Evolutionary conservation across 129 eudicot genomes (phyloP), one percentile per base, ranked within the genome.

Genomic region (Sambucus nigra): DNA sequence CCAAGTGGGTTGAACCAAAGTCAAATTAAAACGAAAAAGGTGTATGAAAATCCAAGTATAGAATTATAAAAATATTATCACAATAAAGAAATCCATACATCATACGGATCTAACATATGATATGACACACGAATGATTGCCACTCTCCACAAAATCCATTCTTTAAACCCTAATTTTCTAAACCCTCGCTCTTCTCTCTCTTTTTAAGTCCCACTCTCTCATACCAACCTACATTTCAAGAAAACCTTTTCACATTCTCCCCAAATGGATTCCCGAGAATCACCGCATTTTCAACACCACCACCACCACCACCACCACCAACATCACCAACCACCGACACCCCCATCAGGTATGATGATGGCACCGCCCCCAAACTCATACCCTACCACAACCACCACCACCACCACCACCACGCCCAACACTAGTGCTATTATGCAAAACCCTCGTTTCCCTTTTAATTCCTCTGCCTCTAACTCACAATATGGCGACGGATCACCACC

Each of bases 371-470:
- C 14, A n/a, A 58, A 58, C 29, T 15, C 63, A 1, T 58, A 41
- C 63, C 0, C 38, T 3, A 15, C 45, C n/a, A 47, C 42, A 23
- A 40, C 42, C 32, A 47, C 23, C 42, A 23, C 23, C 19, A 47
- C 27, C 19, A 40, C 17, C 6, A 42, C 41, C 16, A 24, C 47
- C 53, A 44, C 44, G 29, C 25, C 24, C 26, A 17, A 38, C 17
- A 10, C 63, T 12, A 23, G 29, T 17, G 4, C 52, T 20, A 2
- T 26, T 20, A 17, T 19, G 14, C 49, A 65, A 47, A 44, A 53
- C 32, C 27, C 81, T 31, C 64, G 82, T 5, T 74, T 82, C 28
- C 75, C 84, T 0, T 82, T 73, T 32, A 64, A 62, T 63, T 55
- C 91, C 17, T 58, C 61, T 42, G 18, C 11, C 2, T 40, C 26